phyloP scores from a whole-genome alignment of 345 rosid genomes.

The Balakata baccata region DNA sequence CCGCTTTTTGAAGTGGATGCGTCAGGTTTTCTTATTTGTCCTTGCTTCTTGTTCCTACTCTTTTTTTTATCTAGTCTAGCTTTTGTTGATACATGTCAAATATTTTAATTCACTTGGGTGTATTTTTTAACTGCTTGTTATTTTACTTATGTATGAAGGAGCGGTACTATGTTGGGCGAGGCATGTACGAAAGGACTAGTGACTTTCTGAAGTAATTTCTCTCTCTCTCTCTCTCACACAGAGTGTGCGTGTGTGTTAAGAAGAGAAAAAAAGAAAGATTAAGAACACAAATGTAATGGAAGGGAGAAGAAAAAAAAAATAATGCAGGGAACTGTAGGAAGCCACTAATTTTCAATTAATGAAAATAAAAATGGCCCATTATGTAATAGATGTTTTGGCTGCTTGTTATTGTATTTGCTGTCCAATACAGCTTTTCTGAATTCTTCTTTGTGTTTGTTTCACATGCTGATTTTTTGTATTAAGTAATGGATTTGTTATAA shows the following conservation, averaged over 20 bases:
- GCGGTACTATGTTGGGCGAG: conserved; percentile 89
- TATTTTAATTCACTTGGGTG: background rate
- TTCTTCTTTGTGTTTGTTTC: background rate
- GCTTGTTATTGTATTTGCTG: background rate
- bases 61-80: background rate
- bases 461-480: background rate
- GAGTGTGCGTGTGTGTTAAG: background rate
- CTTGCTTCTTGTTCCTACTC: conserved; percentile 8
- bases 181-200: conserved; percentile 87
- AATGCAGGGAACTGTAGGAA: background rate
- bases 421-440: background rate
- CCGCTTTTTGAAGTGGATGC: conserved; percentile 94
- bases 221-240: conserved; percentile 4
- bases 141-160: conserved; percentile 50
- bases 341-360: background rate
- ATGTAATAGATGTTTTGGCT: background rate
- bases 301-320: background rate
- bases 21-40: conserved; percentile 55
- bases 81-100: background rate
- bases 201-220: conserved; percentile 74
- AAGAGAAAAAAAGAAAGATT: background rate
- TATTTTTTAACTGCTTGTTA: conserved; percentile 7
- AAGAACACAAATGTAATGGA: background rate
- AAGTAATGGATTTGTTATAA: background rate
- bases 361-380: background rate